A percentile compares a stretch with the other conserved stretches of the same genome.
Conservation (phyloP, 2,329 filamentous ascomycete species). For the Cryphonectria carpinicola region DNA sequence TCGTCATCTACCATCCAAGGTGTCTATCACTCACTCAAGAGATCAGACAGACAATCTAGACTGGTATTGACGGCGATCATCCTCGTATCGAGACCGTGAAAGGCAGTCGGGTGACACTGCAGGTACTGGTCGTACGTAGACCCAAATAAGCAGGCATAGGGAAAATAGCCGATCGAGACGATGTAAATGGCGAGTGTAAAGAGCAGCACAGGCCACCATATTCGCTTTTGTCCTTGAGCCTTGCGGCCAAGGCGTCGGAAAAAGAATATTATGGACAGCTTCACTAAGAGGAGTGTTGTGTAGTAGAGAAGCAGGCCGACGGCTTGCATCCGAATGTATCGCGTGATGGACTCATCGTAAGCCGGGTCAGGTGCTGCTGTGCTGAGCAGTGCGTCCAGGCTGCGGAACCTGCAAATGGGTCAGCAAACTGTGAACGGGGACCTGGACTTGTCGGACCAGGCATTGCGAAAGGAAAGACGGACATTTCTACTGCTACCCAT, state of each 20-base stretch:
- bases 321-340: neutral
- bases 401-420: neutral
- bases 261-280: conserved; percentile 14
- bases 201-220: conserved; percentile 13
- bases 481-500: neutral
- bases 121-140: neutral
- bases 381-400: neutral
- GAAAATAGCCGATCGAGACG: conserved; percentile 1
- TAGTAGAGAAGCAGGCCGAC: neutral
- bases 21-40: neutral
- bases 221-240: conserved; percentile 3
- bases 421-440: neutral
- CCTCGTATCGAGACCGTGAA: neutral
- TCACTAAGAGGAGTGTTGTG: neutral
- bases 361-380: neutral
- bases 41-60: conserved; percentile 9
- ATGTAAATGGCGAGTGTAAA: neutral
- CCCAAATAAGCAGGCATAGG: neutral
- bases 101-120: neutral
- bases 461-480: neutral
- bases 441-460: neutral
- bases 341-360: neutral
- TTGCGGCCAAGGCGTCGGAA: conserved; percentile 14
- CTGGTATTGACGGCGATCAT: conserved; percentile 1
- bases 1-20: neutral